A percentile compares a stretch with the other conserved stretches of the same genome.
Conservation (phyloP, 495 filamentous ascomycete genomes). For the Penicillium roqueforti region DNA sequence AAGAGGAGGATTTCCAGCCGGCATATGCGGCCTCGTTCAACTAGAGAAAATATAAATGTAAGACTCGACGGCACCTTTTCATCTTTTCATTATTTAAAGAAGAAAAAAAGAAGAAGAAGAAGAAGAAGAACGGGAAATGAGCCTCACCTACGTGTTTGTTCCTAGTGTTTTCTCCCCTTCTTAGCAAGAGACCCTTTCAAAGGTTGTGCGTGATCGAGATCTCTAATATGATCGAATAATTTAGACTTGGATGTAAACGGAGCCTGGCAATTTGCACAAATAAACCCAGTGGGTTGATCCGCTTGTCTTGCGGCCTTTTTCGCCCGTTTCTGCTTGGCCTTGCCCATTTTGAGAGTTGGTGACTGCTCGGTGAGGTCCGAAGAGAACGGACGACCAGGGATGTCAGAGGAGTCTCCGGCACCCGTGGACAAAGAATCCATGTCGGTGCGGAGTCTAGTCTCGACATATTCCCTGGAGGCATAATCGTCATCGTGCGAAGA, state of each 20-base stretch:
- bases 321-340: constrained; percentile 82
- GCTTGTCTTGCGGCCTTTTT: constrained; percentile 69
- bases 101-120: too few species aligned
- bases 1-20: neutral
- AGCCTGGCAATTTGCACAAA: constrained; percentile 58
- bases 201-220: constrained; percentile 54
- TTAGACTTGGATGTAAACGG: constrained; percentile 63
- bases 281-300: constrained; percentile 34
- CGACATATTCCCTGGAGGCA: constrained; percentile 40
- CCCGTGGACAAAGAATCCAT: constrained; percentile 1
- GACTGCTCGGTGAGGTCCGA: constrained; percentile 19
- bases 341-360: constrained; percentile 59
- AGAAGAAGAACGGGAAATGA: neutral
- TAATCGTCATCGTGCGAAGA: constrained; percentile 41
- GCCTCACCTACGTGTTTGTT: neutral
- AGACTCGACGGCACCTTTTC: neutral
- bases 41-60: neutral
- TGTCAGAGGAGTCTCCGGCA: constrained; percentile 5
- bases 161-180: constrained; percentile 27
- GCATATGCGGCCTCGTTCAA: neutral
- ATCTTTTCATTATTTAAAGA: too few species aligned
- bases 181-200: constrained; percentile 27
- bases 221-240: constrained; percentile 70
- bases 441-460: constrained; percentile 26
- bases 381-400: constrained; percentile 25